Evolutionary conservation across 2,329 filamentous ascomycete genomes (phyloP), one percentile per base, ranked within the genome.

Genomic region (Eurotiales sp.): DNA sequence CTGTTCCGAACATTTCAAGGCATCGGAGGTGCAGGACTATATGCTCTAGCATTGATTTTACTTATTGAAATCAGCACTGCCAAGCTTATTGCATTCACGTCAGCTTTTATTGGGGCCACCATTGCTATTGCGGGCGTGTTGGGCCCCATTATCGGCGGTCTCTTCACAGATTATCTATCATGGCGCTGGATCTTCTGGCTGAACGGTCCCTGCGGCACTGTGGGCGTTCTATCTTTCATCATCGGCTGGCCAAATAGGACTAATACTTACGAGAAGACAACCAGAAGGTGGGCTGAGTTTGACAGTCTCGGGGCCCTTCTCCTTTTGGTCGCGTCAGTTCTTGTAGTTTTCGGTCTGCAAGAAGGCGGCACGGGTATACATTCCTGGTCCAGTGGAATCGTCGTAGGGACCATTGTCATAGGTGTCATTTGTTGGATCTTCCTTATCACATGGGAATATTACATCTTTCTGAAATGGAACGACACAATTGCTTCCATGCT

Each of bases 111-210:
- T 10, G 45, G 45, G 12, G 45, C 22, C 2, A 37, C 34, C 3
- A 23, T 45, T 30, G 49, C 49, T 12, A n/a, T 44, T 5, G 49
- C 41, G 25, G 23, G 40, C 8, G 40, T 51, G 17, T 19, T 51
- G 32, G 41, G 55, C 5, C 55, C 57, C 30, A 48, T 59, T 43
- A 36, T 59, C 25, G 56, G 56, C 41, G 55, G 55, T 42, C 51
- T 52, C 14, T 56, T 63, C 14, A 53, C 57, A 3, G 44, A 58
- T 37, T 52, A 56, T 21, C 51, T 46, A 11, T 29, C 46, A 2
- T 59, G 55, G 56, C 52, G 56, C 10, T 59, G 57, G 57, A 53
- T 54, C 29, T 51, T 50, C 5, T 54, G 44, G 21, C 50, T 54
- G 10, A 56, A 55, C 37, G 43, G 56, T 4, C 56, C 52, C 4